Percentiles rank a stretch among this genome's conserved stretches.
Evolutionary conservation across 352 stramenopile species (phyloP).

Genomic region (Globisporangium heterothallicum): DNA sequence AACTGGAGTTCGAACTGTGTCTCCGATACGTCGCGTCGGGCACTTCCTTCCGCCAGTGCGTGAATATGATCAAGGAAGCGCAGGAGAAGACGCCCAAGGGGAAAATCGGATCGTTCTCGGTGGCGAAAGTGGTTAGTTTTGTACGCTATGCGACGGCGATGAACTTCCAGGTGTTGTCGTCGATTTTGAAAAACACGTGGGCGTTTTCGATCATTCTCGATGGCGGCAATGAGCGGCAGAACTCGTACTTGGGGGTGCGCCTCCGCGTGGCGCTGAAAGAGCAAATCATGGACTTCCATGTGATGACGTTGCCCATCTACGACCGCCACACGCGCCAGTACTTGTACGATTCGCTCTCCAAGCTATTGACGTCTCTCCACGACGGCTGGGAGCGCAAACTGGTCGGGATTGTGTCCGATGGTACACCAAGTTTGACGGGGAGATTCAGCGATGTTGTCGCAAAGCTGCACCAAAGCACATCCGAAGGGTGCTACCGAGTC

Average conservation of each 20-base stretch:
- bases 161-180: conserved; percentile 14
- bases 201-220: conserved; percentile 15
- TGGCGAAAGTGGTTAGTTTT: conserved; percentile 5
- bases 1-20: conserved; percentile 10
- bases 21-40: conserved; percentile 8
- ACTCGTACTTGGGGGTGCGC: conserved; percentile 8
- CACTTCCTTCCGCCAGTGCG: conserved; percentile 6
- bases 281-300: conserved; percentile 10
- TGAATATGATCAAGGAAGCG: conserved; percentile 5
- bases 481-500: conserved; percentile 8
- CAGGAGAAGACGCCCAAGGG: conserved; percentile 2
- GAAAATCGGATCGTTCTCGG: not conserved
- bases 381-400: conserved; percentile 9
- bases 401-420: conserved; percentile 6
- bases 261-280: conserved; percentile 6
- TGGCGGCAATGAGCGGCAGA: not conserved
- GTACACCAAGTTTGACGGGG: not conserved
- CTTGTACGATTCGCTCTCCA: conserved; percentile 6
- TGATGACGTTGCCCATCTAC: conserved; percentile 9
- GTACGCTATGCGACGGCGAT: conserved; percentile 10
- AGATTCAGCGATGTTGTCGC: not conserved
- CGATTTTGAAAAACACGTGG: conserved; percentile 7
- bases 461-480: conserved; percentile 6
- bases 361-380: conserved; percentile 7
- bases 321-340: conserved; percentile 8